These are phyloP conservation scores for Penicillium cataractarum DNA, from an alignment of 495 filamentous ascomycete species.

Conservation along the genomic window DNA sequence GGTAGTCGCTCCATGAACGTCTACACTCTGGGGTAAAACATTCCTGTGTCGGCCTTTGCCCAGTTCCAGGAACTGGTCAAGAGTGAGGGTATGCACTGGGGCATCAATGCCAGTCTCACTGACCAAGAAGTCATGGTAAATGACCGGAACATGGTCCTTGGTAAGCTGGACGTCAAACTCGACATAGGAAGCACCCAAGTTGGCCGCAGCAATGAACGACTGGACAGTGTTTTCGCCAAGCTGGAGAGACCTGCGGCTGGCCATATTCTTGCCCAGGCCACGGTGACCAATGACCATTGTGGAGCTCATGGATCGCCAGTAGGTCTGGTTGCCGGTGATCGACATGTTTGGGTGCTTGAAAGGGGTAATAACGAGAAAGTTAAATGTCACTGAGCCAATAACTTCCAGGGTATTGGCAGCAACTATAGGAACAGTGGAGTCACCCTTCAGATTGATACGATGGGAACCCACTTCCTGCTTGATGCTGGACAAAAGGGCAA, in stretches of 20 bases:
- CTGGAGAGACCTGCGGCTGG: slow-evolving; percentile 80
- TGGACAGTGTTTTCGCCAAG: slow-evolving; percentile 93
- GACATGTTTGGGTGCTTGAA: slow-evolving; percentile 94
- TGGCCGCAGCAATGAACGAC: slow-evolving; percentile 95
- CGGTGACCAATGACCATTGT: slow-evolving; percentile 95
- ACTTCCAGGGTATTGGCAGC: slow-evolving; percentile 79
- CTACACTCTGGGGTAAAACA: slow-evolving; percentile 19
- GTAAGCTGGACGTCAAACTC: slow-evolving; percentile 97
- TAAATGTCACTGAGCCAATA: slow-evolving; percentile 94
- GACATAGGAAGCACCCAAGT: slow-evolving; percentile 88
- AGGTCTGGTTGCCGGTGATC: slow-evolving; percentile 85
- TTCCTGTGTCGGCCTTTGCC: slow-evolving; percentile 50
- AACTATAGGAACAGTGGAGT: slow-evolving; percentile 89
- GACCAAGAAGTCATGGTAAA: slow-evolving; percentile 99
- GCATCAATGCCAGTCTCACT: slow-evolving; percentile 98
- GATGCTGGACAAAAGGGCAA: slow-evolving; percentile 84
- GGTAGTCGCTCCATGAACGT: slow-evolving; percentile 22
- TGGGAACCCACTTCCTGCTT: slow-evolving; percentile 78
- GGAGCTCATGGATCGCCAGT: slow-evolving; percentile 84
- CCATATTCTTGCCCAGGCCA: slow-evolving; percentile 87
- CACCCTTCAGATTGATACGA: slow-evolving; percentile 87
- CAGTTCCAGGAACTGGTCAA: slow-evolving; percentile 90
- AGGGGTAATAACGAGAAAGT: slow-evolving; percentile 92
- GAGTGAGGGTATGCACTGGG: slow-evolving; percentile 89
- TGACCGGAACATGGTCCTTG: slow-evolving; percentile 97